phyloP scores from a whole-genome alignment of 176 grass and related monocot species.

The Puya raimondii region DNA sequence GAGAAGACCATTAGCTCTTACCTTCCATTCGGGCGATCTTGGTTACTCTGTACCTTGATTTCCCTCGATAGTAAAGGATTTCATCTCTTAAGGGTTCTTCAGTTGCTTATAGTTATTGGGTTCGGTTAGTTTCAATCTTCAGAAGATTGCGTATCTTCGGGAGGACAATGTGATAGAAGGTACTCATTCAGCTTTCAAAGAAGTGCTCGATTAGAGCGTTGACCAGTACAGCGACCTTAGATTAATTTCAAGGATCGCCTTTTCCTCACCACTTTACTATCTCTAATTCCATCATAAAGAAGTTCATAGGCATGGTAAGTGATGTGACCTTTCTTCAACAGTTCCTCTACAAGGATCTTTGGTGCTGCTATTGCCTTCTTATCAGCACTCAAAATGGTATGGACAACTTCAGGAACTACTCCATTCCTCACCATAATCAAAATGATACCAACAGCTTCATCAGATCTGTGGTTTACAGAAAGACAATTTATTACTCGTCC shows the following conservation, averaged over 20 bases:
- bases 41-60: too few species aligned
- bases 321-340: slow-evolving; percentile 89
- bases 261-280: slow-evolving; percentile 56
- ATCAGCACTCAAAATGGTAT: slow-evolving; percentile 73
- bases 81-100: too few species aligned
- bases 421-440: slow-evolving; percentile 62
- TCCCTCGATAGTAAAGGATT: too few species aligned
- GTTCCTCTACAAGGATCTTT: slow-evolving; percentile 92
- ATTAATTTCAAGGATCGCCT: neutral
- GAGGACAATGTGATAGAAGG: too few species aligned
- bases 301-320: slow-evolving; percentile 79
- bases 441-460: slow-evolving; percentile 60
- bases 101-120: too few species aligned
- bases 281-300: slow-evolving; percentile 84
- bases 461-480: slow-evolving; percentile 32
- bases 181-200: too few species aligned
- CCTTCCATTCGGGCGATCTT: too few species aligned
- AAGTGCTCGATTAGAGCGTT: too few species aligned
- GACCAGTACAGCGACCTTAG: too few species aligned
- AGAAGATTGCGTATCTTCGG: too few species aligned
- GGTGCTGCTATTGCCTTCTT: slow-evolving; percentile 92
- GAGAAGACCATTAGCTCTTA: too few species aligned
- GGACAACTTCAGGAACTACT: slow-evolving; percentile 56
- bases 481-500: slow-evolving; percentile 71
- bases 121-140: too few species aligned